phyloP scores from a whole-genome alignment of 768 basidiomycete genomes.

The Boletus eberwhitei region DNA sequence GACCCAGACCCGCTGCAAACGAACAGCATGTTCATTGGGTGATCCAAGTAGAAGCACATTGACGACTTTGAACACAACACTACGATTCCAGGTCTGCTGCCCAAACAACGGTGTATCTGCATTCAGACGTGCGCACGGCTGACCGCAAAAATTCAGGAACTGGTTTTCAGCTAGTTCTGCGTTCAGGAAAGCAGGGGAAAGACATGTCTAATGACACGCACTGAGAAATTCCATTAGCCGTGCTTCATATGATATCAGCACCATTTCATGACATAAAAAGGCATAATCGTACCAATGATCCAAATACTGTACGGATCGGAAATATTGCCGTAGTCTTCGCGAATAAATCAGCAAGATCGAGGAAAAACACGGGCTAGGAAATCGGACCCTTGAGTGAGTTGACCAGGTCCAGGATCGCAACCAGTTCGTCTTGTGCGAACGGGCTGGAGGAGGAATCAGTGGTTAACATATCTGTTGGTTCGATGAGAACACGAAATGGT shows the following conservation, averaged over 20 bases:
- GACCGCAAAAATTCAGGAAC: constrained; percentile 14
- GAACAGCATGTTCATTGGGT: constrained; percentile 7
- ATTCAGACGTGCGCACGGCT: constrained; percentile 11
- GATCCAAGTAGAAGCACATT: constrained; percentile 1
- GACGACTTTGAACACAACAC: not conserved
- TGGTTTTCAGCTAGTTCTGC: constrained; percentile 8
- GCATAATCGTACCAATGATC: constrained; percentile 5
- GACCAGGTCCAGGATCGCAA: constrained; percentile 1
- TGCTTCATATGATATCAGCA: constrained; percentile 5
- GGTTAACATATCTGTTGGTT: constrained; percentile 10
- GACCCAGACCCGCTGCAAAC: constrained; percentile 14
- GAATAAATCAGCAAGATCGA: not conserved
- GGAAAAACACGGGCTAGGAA: not conserved
- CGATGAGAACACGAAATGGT: not conserved
- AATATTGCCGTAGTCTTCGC: not conserved
- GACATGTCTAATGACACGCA: not conserved
- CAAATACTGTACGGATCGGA: constrained; percentile 7
- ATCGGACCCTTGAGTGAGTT: not conserved
- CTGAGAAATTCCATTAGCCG: constrained; percentile 11
- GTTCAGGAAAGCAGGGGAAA: not conserved
- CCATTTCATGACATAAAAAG: not conserved
- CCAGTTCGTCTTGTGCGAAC: constrained; percentile 11
- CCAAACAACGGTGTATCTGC: constrained; percentile 8
- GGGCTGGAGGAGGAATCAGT: constrained; percentile 15
- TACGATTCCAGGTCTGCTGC: constrained; percentile 6